Evolutionary conservation across 495 filamentous ascomycete genomes (phyloP).

Genomic region (Wilcoxina mikolae): DNA sequence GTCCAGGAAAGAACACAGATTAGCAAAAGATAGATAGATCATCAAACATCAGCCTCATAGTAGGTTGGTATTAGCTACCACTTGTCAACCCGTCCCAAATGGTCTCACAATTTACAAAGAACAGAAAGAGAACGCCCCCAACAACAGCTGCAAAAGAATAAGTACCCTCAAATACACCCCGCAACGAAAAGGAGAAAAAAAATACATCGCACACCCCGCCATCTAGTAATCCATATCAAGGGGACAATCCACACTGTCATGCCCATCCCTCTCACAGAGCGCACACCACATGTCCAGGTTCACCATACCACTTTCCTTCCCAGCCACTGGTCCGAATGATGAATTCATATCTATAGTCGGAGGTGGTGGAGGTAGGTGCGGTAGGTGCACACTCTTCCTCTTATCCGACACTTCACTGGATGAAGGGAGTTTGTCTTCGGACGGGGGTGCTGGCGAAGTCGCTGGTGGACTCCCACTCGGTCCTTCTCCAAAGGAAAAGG

Average conservation of each 20-base stretch:
- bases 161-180: no score
- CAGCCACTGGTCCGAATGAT: constrained; percentile 52
- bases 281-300: constrained; percentile 92
- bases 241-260: constrained; percentile 89
- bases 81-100: no score
- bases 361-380: constrained; percentile 7
- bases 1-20: no score
- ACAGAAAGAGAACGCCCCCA: neutral
- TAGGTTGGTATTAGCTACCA: no score
- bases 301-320: constrained; percentile 63
- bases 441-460: neutral
- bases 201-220: neutral
- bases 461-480: neutral
- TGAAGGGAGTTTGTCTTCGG: neutral
- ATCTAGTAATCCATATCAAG: constrained; percentile 42
- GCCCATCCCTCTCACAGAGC: constrained; percentile 87
- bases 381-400: constrained; percentile 27
- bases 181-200: no score
- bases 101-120: no score
- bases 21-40: no score
- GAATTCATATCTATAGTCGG: constrained; percentile 19
- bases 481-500: neutral
- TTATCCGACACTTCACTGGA: constrained; percentile 6
- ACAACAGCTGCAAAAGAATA: neutral
- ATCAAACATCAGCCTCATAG: no score